Evolutionary conservation across 1,139 yeast species (phyloP).

Genomic region (Kurtzmaniella quercitrusa): DNA sequence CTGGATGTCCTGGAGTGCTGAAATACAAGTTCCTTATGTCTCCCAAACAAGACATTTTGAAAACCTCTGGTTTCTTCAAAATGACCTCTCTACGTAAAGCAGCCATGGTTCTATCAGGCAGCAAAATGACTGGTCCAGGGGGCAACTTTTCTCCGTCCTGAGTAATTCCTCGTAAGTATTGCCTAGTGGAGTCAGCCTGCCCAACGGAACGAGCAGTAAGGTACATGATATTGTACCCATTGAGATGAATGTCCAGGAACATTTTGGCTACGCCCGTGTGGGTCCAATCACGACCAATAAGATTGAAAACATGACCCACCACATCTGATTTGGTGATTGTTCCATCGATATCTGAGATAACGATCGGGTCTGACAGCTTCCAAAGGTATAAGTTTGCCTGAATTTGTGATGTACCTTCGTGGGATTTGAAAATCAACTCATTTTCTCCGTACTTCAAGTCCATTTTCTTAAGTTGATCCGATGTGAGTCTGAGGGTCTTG

Average conservation of each 20-base stretch:
- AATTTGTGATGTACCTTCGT: constrained; percentile 76
- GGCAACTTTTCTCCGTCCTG: constrained; percentile 79
- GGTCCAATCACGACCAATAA: constrained; percentile 97
- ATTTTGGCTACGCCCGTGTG: constrained; percentile 93
- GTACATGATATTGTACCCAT: constrained; percentile 92
- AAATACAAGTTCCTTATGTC: constrained; percentile 74
- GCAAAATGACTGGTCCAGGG: constrained; percentile 86
- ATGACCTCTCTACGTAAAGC: constrained; percentile 90
- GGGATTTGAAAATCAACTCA: constrained; percentile 71
- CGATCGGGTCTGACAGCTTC: constrained; percentile 84
- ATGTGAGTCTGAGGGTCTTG: constrained; percentile 85
- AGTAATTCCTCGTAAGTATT: constrained; percentile 70
- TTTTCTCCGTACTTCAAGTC: constrained; percentile 78
- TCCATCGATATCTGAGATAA: constrained; percentile 96
- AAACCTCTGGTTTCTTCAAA: constrained; percentile 91
- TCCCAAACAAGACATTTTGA: constrained; percentile 93
- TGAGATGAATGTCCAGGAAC: constrained; percentile 76
- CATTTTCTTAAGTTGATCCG: constrained; percentile 78
- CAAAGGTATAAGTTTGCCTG: constrained; percentile 75
- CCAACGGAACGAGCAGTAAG: constrained; percentile 95
- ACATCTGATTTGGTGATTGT: constrained; percentile 98
- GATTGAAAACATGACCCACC: constrained; percentile 88
- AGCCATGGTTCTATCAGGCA: constrained; percentile 97
- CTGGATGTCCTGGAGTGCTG: constrained; percentile 7
- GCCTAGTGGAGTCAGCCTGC: constrained; percentile 88